These are phyloP conservation scores for Triglochin maritima DNA, from an alignment of 106 monocot species.

Conservation along the genomic window DNA sequence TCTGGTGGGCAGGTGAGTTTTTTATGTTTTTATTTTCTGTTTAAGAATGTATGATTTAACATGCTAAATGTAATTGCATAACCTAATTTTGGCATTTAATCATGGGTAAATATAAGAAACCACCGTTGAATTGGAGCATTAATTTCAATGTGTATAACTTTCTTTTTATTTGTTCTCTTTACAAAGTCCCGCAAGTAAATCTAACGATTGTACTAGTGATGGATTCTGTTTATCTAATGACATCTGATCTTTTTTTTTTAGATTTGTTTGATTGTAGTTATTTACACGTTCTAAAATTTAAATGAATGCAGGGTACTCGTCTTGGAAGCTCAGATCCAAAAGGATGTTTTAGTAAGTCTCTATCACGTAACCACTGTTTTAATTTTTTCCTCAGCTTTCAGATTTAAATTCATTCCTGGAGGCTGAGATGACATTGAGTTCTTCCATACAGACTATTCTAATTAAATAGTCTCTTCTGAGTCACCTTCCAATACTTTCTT, in stretches of 20 bases:
- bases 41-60: neutral
- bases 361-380: neutral
- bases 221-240: neutral
- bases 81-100: neutral
- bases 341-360: constrained; percentile 93
- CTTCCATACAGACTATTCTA: too few species aligned
- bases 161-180: too few species aligned
- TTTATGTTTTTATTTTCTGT: neutral
- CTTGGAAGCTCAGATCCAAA: constrained; percentile 99
- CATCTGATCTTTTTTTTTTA: neutral
- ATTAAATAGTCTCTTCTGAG: too few species aligned
- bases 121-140: too few species aligned
- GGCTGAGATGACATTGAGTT: too few species aligned
- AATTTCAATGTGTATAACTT: too few species aligned
- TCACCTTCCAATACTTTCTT: too few species aligned
- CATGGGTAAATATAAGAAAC: neutral
- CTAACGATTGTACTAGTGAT: neutral
- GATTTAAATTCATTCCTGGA: too few species aligned
- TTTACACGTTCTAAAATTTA: neutral
- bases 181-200: too few species aligned
- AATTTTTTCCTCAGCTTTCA: neutral
- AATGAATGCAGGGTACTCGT: constrained; percentile 68
- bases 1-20: constrained; percentile 85
- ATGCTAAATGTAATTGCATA: neutral
- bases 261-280: neutral